Evolutionary conservation across 345 rosid genomes (phyloP).

Genomic region (Eucalyptus curtisii): DNA sequence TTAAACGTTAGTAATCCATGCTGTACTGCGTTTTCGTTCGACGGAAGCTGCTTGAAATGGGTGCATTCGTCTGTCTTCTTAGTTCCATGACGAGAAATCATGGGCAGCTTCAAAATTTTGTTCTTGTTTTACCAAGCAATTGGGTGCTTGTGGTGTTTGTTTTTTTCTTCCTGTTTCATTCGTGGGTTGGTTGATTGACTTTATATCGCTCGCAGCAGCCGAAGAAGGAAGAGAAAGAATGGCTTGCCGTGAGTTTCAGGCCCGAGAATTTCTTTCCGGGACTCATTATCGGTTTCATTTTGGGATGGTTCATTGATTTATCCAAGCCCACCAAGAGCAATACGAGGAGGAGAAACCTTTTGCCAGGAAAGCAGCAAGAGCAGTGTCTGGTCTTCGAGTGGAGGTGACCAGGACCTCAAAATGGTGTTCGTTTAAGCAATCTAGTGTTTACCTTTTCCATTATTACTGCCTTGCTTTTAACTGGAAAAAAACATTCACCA

Average conservation of each 20-base stretch:
- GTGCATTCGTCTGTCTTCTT: background rate
- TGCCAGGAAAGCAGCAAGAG: constrained; percentile 37
- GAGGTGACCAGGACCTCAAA: constrained; percentile 62
- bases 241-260: constrained; percentile 54
- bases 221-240: constrained; percentile 28
- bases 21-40: background rate
- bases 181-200: background rate
- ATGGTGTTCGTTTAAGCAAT: constrained; percentile 22
- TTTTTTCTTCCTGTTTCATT: background rate
- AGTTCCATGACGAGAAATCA: background rate
- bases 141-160: background rate
- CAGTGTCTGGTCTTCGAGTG: constrained; percentile 15
- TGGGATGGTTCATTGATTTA: constrained; percentile 69
- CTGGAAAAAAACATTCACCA: background rate
- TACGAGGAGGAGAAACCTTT: constrained; percentile 42
- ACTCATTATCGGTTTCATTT: constrained; percentile 70
- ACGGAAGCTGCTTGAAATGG: background rate
- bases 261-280: constrained; percentile 78
- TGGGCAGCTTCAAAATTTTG: background rate
- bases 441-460: background rate
- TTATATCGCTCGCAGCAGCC: constrained; percentile 17
- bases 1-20: background rate
- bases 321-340: constrained; percentile 27
- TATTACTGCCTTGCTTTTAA: background rate
- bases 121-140: background rate